Conservation (phyloP, 805 yeast species). For the Yarrowia deformans region DNA sequence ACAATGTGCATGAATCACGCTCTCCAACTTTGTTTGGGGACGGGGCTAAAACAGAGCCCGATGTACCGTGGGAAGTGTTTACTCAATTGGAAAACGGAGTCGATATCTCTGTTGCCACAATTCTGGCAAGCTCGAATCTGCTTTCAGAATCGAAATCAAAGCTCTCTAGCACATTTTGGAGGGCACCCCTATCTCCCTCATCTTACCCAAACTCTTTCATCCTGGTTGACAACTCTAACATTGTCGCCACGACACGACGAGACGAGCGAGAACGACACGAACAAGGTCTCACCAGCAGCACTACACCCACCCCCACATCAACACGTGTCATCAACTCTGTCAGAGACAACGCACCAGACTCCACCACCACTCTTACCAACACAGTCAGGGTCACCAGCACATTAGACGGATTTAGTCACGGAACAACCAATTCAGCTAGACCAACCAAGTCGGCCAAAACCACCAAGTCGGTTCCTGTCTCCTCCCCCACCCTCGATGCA, state of each 20-base stretch:
- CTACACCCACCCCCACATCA: neutral
- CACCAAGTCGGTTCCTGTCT: no score
- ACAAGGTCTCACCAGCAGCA: neutral
- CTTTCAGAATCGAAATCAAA: neutral
- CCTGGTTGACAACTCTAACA: neutral
- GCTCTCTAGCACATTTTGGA: neutral
- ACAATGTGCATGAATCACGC: conserved; percentile 1
- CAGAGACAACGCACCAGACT: neutral
- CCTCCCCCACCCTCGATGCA: neutral
- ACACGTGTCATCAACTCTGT: neutral
- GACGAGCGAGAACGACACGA: no score
- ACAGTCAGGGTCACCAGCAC: conserved; percentile 5
- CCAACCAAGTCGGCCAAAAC: no score
- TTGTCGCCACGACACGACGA: neutral
- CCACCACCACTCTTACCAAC: neutral
- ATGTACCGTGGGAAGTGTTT: no score
- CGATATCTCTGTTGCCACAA: neutral
- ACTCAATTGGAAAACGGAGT: neutral
- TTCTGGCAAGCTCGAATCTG: neutral
- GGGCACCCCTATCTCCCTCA: neutral
- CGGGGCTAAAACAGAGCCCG: neutral
- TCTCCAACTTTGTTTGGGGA: conserved; percentile 6
- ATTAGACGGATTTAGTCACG: no score
- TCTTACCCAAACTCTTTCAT: neutral
- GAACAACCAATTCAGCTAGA: no score